Base-by-base conservation (phyloP, 2,329 filamentous ascomycete species). In the Pyrenophora tritici-repentis region DNA sequence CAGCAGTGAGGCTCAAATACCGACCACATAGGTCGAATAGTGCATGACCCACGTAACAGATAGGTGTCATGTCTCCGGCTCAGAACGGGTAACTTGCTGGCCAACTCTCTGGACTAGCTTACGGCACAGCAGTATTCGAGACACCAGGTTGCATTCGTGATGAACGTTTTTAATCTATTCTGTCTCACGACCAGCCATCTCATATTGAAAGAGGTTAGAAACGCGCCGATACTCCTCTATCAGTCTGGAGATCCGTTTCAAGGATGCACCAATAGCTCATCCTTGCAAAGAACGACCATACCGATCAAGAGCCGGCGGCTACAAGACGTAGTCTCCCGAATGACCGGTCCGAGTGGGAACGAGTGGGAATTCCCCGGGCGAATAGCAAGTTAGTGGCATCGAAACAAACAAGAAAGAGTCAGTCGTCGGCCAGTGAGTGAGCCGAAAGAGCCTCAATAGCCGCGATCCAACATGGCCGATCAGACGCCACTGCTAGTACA, bases 261-360 rank as follows among this genome's bases (percentile, higher is more conserved):
- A 37, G 33, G 13, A 42, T 39, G 29, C 40, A 48, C 39, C 34
- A 52, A 52, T 32, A 20, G 6, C 2, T 2, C 31, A 39, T 38
- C 31, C 26, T 24, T 47, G 37, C 32, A 44, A 37, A 31, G 35
- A 48, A 45, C 31, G 39, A 50, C 54, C 34, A 47, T 29, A 47
- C 35, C 46, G 46, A 36, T 47, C 43, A 44, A 46, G 39, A 12
- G 33, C 48, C 48, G 47, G 58, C 58, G 58, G 58, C 50, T 61
- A 59, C 50, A 52, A 42, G 24, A 56, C 37, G 51, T 39, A 47
- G 31, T 38, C 45, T 47, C 51, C 37, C 33, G 39, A 54, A 39
- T 41, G 22, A 50, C 43, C 53, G 54, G 46, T 39, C 38, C 12
- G 37, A 44, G 36, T 38, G 31, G 40, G 34, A 48, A 41, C 12